Base-by-base conservation (phyloP, 306 rosid species). In the Dryas alaskensis region DNA sequence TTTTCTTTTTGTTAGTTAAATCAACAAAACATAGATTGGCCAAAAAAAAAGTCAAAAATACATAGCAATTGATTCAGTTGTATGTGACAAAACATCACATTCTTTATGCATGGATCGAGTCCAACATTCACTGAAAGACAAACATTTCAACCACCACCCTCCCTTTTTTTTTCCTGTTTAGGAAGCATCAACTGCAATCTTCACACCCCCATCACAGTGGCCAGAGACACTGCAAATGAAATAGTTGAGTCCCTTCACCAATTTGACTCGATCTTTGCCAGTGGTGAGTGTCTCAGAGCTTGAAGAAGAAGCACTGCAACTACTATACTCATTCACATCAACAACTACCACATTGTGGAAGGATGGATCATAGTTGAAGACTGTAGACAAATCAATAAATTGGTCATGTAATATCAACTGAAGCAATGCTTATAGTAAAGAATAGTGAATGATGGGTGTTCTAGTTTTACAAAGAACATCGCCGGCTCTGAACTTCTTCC, bases 401-500 rank as follows among this genome's bases (percentile, higher is more conserved):
- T 53, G 25, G 10, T n/a, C 59, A 53, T n/a, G 19, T n/a, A 53
- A 53, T 14, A 53, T 4, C 22, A 53, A 7, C n/a, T 4, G 3
- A 53, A 53, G n/a, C 54, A 50, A 12, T 0, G 22, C 22, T 4
- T 50, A 13, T 4, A 12, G 54, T 22, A 50, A 4, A 50, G 11
- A 50, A 69, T 1, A 42, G 14, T 70, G 22, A 22, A n/a, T n/a
- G 13, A 48, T 46, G 42, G 42, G 22, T 46, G 7, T 25, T 6
- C 16, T 4, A 16, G 52, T 6, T 8, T 63, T 63, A 74, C 78
- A 13, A 39, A 50, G 71, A 39, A 31, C 40, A 52, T 74, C 78
- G n/a, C 78, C 78, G 2, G 63, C 71, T 31, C 63, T 40, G 70
- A 74, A 74, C 16, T 52, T 74, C 64, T 74, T 74, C 48, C 77